These are phyloP conservation scores for Mucor lusitanicus DNA, from an alignment of 371 early-diverging fungal genomes.

Conservation along the genomic window DNA sequence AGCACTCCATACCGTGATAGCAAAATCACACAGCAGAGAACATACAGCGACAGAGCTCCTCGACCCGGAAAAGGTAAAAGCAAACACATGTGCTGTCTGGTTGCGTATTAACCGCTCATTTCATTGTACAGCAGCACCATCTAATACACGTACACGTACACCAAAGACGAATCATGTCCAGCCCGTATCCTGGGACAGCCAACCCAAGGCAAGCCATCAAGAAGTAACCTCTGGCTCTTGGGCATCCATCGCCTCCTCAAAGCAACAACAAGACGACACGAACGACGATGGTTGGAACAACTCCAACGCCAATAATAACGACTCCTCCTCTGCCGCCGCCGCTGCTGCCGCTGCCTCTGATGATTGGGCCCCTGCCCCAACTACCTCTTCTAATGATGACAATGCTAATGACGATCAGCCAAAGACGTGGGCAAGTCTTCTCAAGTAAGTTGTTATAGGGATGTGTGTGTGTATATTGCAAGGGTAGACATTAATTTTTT, in stretches of 20 bases:
- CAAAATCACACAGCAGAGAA: slow-evolving; percentile 25
- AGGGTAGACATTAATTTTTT: neutral
- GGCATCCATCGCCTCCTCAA: slow-evolving; percentile 46
- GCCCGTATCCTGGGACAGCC: slow-evolving; percentile 24
- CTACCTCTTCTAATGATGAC: slow-evolving; percentile 11
- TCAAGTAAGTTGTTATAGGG: slow-evolving; percentile 56
- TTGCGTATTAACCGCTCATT: neutral
- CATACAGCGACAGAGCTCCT: slow-evolving; percentile 28
- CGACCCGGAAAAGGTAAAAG: slow-evolving; percentile 32
- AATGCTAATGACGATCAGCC: slow-evolving; percentile 31
- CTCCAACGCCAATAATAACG: slow-evolving; percentile 5
- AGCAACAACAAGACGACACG: slow-evolving; percentile 18
- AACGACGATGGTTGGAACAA: slow-evolving; percentile 23
- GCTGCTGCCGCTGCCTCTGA: slow-evolving; percentile 6
- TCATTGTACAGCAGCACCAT: neutral
- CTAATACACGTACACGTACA: slow-evolving; percentile 24
- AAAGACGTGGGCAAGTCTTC: slow-evolving; percentile 80
- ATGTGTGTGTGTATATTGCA: neutral
- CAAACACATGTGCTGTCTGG: neutral
- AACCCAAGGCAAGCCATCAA: slow-evolving; percentile 13
- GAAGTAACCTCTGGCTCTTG: slow-evolving; percentile 35
- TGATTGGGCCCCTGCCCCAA: slow-evolving; percentile 20
- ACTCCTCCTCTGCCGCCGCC: neutral
- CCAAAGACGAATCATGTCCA: slow-evolving; percentile 16
- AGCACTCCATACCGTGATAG: slow-evolving; percentile 21